Base-by-base conservation (phyloP, 805 yeast genomes). In the Kodamaea jinghongensis region DNA sequence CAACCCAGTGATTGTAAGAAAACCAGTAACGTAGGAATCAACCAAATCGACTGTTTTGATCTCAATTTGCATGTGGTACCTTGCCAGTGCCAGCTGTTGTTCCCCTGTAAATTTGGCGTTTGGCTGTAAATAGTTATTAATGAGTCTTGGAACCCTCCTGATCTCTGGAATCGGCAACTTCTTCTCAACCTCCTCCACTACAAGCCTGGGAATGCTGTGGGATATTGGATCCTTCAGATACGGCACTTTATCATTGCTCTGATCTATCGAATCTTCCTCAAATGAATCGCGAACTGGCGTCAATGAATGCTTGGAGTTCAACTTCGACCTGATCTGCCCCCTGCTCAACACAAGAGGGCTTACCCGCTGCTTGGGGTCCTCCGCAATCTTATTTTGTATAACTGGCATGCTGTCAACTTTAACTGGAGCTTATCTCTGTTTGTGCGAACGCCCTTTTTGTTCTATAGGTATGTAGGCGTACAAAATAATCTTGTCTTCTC, bases 1-100 rank as follows among this genome's bases (percentile, higher is more conserved):
- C 36, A 83, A 67, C 2, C 86, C 87, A 33, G 76, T 71, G 42
- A 83, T 83, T 43, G 78, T 77, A 34, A 83, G 63, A 46, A 79
- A 81, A 4, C 90, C 90, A 16, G 83, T 60, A 2, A 67, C 60
- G 11, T 61, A 47, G 9, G 56, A 50, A 39, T 70, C 67, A 7
- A 58, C 58, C 49, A 83, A 61, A 58, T 86, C 88, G n/a, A 85
- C 84, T 34, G 75, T 75, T 57, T 81, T 76, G 48, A 86, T 64
- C 51, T 81, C 86, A 14, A 85, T 87, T 30, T 72, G 65, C 13
- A 86, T 87, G 46, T 79, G 82, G 57, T 81, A 83, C 3, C 77
- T 73, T 2, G 78, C 71, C 43, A 75, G 63, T 0, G 85, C 87
- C 8, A 86, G 78, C 52, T 79, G 83, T 52, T 86, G 95, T 15